Evolutionary conservation across 768 basidiomycete genomes (phyloP).

Genomic region (Sutorius australiensis): DNA sequence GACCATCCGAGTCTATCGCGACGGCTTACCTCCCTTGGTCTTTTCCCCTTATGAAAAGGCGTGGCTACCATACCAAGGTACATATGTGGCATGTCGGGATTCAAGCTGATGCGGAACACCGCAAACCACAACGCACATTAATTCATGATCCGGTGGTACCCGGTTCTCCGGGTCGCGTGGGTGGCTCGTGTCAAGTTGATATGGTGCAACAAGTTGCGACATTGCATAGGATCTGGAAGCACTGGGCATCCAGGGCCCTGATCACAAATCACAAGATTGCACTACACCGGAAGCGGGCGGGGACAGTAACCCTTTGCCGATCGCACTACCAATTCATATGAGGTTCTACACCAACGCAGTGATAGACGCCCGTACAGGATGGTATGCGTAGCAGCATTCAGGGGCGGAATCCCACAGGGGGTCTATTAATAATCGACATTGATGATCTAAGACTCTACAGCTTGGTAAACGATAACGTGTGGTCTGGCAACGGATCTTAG

Average conservation of each 20-base stretch:
- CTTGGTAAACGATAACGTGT: constrained; percentile 16
- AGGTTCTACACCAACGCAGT: background rate
- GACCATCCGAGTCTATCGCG: background rate
- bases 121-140: background rate
- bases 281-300: background rate
- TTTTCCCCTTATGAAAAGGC: too few relatives aligned
- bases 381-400: constrained; percentile 6
- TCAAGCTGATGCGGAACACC: background rate
- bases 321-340: background rate
- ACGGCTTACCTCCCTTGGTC: too few relatives aligned
- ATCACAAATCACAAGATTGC: background rate
- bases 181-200: constrained; percentile 1
- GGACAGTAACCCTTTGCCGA: background rate
- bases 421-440: background rate
- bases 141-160: background rate
- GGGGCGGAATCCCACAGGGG: background rate
- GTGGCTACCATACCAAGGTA: background rate
- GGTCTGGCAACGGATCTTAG: constrained; percentile 8
- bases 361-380: constrained; percentile 26
- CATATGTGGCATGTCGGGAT: background rate
- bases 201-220: background rate
- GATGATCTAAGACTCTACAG: constrained; percentile 17
- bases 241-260: too few relatives aligned
- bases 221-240: background rate
- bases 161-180: constrained; percentile 1